Conservation (phyloP, 768 basidiomycete genomes). For the Holtermanniella nyarrowii region DNA sequence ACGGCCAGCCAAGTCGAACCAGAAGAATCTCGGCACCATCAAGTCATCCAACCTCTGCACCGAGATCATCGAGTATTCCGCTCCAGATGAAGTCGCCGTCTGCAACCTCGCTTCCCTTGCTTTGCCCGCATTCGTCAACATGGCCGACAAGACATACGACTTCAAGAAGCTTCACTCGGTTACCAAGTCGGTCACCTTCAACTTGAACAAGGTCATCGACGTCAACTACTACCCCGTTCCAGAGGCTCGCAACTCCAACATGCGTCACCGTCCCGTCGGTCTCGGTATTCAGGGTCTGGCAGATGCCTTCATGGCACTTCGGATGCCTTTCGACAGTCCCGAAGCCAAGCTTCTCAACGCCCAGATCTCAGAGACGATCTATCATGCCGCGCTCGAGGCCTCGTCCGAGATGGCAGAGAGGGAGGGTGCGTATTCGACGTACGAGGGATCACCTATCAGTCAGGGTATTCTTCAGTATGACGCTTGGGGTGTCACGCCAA, state of each 20-base stretch:
- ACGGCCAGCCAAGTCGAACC: slow-evolving; percentile 79
- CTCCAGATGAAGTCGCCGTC: slow-evolving; percentile 93
- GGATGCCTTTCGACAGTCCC: slow-evolving; percentile 85
- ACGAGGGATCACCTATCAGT: slow-evolving; percentile 79
- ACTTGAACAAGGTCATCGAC: slow-evolving; percentile 57
- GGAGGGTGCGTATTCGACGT: slow-evolving; percentile 79
- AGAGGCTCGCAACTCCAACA: slow-evolving; percentile 84
- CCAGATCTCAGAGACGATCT: slow-evolving; percentile 98
- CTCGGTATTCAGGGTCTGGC: slow-evolving; percentile 96
- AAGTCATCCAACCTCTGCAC: slow-evolving; percentile 99
- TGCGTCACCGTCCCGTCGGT: slow-evolving; percentile 94
- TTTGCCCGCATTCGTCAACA: slow-evolving; percentile 76
- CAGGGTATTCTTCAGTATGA: slow-evolving; percentile 86
- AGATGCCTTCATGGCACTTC: slow-evolving; percentile 93
- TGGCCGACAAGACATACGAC: slow-evolving; percentile 61
- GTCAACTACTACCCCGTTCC: slow-evolving; percentile 89
- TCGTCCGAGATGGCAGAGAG: slow-evolving; percentile 72
- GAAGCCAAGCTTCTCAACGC: slow-evolving; percentile 80
- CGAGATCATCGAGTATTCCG: slow-evolving; percentile 95
- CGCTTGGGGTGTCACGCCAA: slow-evolving; percentile 84
- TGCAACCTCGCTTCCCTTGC: slow-evolving; percentile 98
- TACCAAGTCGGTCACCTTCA: slow-evolving; percentile 79
- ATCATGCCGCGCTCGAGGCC: slow-evolving; percentile 85
- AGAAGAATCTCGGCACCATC: slow-evolving; percentile 96
- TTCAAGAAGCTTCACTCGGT: slow-evolving; percentile 93